Percentiles rank a stretch among this genome's conserved stretches.
Evolutionary conservation across 805 yeast species (phyloP).

Genomic region (Metschnikowia rubicola): DNA sequence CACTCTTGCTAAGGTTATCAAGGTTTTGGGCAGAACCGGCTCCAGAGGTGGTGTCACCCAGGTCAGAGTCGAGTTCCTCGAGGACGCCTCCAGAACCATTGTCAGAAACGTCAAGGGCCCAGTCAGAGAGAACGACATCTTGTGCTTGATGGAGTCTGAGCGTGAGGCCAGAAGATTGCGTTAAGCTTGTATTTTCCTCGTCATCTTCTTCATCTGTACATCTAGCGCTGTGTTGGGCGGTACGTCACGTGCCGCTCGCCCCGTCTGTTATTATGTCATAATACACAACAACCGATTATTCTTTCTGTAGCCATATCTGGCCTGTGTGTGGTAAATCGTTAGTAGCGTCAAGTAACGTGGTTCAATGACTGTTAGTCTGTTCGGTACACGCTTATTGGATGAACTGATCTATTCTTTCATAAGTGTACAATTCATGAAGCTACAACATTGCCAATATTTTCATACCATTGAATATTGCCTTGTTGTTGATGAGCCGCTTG

Average conservation of each 20-base stretch:
- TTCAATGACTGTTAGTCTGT: too few species aligned
- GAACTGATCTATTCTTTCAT: too few species aligned
- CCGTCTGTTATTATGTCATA: constrained; percentile 16
- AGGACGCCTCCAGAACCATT: constrained; percentile 90
- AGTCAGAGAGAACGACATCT: constrained; percentile 96
- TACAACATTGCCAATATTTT: too few species aligned
- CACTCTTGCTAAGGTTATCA: constrained; percentile 98
- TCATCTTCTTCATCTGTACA: constrained; percentile 15
- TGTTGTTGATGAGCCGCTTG: neutral
- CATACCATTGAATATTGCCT: neutral
- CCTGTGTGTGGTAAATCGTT: too few species aligned
- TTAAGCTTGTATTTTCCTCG: constrained; percentile 35
- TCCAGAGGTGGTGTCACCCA: constrained; percentile 99
- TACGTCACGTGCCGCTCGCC: neutral
- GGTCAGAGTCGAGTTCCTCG: constrained; percentile 96
- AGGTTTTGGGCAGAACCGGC: constrained; percentile 99
- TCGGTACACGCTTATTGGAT: too few species aligned
- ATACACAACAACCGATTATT: constrained; percentile 11
- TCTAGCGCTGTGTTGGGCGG: constrained; percentile 13
- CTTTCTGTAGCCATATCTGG: too few species aligned
- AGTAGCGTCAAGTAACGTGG: too few species aligned
- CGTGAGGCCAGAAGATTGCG: constrained; percentile 98
- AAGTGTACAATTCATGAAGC: too few species aligned
- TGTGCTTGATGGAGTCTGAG: constrained; percentile 99
- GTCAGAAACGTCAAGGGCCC: constrained; percentile 98